Conservation (phyloP, 176 grass and related monocot genomes). For the Bromus sterilis region DNA sequence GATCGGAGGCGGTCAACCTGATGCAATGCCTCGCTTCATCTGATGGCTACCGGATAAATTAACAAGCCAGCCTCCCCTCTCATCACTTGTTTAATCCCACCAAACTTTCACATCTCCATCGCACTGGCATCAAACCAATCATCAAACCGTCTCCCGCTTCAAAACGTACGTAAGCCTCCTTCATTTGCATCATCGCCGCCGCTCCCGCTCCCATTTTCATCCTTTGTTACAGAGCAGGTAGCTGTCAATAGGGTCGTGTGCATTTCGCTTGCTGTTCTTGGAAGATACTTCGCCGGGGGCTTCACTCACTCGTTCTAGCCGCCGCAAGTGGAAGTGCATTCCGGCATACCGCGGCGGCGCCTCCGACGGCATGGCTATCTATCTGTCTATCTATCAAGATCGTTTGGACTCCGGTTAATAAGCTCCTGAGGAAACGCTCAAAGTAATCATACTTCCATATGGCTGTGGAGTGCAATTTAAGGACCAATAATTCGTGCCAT, state of each 20-base stretch:
- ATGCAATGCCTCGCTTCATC: slow-evolving; percentile 2
- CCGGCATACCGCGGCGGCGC: background rate
- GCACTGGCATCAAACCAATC: slow-evolving; percentile 33
- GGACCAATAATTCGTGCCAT: background rate
- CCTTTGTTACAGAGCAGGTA: background rate
- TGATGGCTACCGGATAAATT: background rate
- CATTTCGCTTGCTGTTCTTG: slow-evolving; percentile 17
- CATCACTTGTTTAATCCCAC: slow-evolving; percentile 6
- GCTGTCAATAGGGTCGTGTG: background rate
- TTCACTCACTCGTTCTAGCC: background rate
- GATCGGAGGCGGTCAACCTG: slow-evolving; percentile 31
- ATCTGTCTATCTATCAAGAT: background rate
- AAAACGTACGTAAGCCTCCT: background rate
- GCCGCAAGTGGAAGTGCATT: background rate
- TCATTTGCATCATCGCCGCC: slow-evolving; percentile 3
- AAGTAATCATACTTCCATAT: background rate
- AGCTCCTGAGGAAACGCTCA: slow-evolving; percentile 10
- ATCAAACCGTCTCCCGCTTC: background rate
- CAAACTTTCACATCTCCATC: slow-evolving; percentile 7
- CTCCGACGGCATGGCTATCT: background rate
- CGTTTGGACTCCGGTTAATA: background rate
- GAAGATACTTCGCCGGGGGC: slow-evolving; percentile 31
- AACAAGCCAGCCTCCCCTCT: background rate
- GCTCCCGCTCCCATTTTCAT: too few species aligned
- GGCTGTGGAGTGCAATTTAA: slow-evolving; percentile 14